Evolutionary conservation across 2,329 filamentous ascomycete species (phyloP), one percentile per base, ranked within the genome.

Genomic region (Hymenoscyphus salicellus): DNA sequence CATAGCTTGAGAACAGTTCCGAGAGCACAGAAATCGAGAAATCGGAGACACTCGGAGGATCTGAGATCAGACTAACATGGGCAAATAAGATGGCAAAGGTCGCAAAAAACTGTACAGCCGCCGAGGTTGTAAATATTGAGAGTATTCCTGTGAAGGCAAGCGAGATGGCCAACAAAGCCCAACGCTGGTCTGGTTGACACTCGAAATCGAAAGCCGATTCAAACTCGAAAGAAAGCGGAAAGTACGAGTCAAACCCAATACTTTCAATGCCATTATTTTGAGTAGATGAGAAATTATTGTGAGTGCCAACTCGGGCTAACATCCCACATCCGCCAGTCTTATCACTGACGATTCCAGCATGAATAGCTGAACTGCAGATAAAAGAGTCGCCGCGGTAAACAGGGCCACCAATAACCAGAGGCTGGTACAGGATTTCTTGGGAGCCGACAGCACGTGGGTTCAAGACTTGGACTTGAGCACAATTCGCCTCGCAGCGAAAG

Each of bases 381-480:
- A 91, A 96, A 16, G 92, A 96, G 77, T 97, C 93, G 6, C 90
- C 92, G n/a, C 95, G 89, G 75, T 98, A 98, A 23, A 90, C 80
- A 0, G 89, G 83, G 8, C 89, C 89, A 20, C 89, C 89, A 30
- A 92, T 80, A 2, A 92, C 83, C 23, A 91, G 75, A 0, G 86
- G 79, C 23, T 77, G 78, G 73, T 91, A 92, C 55, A 84, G 79
- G 60, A 91, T 78, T 69, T 88, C 85, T 70, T 88, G 82, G 68
- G 86, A 84, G 36, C 91, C 91, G 4, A 94, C 89, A 8, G 90
- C 89, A 69, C 90, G 84, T n/a, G 90, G 89, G 70, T 93, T 91
- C 41, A 91, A 78, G 1, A 90, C 80, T 68, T 84, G 81, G 63
- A 85, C 84, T 71, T 83, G 84, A 55, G 83, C 83, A 75, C 91